Evolutionary conservation across 2,329 filamentous ascomycete genomes (phyloP).

Genomic region (Chaetomium sp.): DNA sequence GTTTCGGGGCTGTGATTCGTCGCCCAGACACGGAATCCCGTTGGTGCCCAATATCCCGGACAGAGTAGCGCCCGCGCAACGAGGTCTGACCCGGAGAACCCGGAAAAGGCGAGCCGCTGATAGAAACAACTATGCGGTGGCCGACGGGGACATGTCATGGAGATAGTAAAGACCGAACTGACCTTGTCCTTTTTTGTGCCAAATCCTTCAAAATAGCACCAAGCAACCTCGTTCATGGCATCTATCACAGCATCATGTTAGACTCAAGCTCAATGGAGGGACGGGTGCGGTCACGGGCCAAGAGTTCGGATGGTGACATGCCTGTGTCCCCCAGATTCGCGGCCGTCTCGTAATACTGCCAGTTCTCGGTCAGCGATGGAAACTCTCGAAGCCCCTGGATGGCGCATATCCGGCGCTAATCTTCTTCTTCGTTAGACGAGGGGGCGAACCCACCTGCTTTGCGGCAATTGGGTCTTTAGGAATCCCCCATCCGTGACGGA

Average conservation of each 20-base stretch:
- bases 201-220: slow-evolving; percentile 96
- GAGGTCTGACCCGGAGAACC: neutral
- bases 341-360: slow-evolving; percentile 91
- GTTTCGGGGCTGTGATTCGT: slow-evolving; percentile 26
- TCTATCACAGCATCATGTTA: slow-evolving; percentile 42
- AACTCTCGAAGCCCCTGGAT: neutral
- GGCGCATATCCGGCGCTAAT: slow-evolving; percentile 26
- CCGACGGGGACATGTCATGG: neutral
- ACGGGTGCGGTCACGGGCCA: slow-evolving; percentile 20
- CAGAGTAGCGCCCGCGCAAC: slow-evolving; percentile 1
- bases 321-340: slow-evolving; percentile 89
- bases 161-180: slow-evolving; percentile 32
- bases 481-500: slow-evolving; percentile 92
- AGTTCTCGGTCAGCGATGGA: slow-evolving; percentile 7
- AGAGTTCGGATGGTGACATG: slow-evolving; percentile 31
- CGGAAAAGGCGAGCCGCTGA: slow-evolving; percentile 2
- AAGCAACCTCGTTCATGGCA: slow-evolving; percentile 93
- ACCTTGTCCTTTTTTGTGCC: slow-evolving; percentile 98
- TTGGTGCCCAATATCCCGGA: slow-evolving; percentile 21
- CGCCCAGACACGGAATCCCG: neutral
- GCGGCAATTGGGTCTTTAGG: slow-evolving; percentile 80
- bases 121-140: slow-evolving; percentile 6
- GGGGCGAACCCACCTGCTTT: slow-evolving; percentile 50
- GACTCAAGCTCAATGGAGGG: neutral
- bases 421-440: neutral